Percentiles rank a stretch among this genome's conserved stretches.
phyloP scores from a whole-genome alignment of 2,329 filamentous ascomycete species.

The Didymella arachidicola region DNA sequence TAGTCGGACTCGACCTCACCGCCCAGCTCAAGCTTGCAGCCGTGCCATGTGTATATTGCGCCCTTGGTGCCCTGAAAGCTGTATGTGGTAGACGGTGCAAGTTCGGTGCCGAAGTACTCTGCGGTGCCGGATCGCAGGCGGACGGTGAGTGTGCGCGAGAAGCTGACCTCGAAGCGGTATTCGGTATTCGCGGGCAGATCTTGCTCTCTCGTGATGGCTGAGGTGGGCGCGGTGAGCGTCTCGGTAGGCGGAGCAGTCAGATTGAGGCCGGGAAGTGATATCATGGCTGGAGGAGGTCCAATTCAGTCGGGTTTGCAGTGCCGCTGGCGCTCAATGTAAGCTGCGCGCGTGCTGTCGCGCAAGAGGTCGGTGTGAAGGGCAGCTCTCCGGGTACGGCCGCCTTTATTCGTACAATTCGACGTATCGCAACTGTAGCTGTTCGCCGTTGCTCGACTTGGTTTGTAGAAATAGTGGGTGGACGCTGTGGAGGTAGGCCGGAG shows the following conservation, averaged over 20 bases:
- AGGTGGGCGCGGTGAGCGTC: conserved; percentile 31
- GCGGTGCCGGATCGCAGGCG: conserved; percentile 81
- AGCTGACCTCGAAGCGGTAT: conserved; percentile 54
- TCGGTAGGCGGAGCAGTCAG: conserved; percentile 47
- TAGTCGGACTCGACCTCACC: conserved; percentile 74
- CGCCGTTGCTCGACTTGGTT: not conserved
- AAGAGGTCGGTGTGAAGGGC: not conserved
- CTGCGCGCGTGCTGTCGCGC: not conserved
- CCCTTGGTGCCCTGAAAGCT: conserved; percentile 82
- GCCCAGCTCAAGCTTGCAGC: conserved; percentile 82
- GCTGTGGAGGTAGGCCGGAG: not conserved
- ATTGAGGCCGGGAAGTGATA: conserved; percentile 58
- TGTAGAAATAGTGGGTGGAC: not conserved
- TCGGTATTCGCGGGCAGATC: conserved; percentile 57
- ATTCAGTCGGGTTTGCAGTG: not conserved
- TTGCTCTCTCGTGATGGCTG: conserved; percentile 48
- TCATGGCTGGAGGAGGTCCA: conserved; percentile 30
- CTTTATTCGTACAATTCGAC: not conserved
- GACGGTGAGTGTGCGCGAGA: conserved; percentile 47
- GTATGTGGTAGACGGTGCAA: conserved; percentile 81
- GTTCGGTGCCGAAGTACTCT: conserved; percentile 94
- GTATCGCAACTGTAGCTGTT: not conserved
- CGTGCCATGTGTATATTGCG: conserved; percentile 91
- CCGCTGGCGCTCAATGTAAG: not conserved
- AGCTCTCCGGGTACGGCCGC: not conserved